Evolutionary conservation across 768 basidiomycete species (phyloP).

Genomic region (Fistulinella prunicolor): DNA sequence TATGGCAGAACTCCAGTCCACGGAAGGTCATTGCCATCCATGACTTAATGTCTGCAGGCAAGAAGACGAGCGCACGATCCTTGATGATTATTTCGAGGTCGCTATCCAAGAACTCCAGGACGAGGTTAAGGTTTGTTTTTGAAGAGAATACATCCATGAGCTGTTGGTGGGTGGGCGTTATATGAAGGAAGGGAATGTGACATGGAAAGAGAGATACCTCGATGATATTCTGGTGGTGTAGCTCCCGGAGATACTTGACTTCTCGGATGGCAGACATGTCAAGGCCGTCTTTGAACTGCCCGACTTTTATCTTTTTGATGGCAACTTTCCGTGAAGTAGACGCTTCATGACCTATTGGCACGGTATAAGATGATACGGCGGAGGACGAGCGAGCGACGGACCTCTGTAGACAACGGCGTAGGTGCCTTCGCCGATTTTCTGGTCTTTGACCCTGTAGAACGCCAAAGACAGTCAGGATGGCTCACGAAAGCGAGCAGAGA

Average conservation of each 20-base stretch:
- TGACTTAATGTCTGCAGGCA: conserved; percentile 94
- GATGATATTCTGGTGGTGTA: conserved; percentile 93
- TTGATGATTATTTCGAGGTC: conserved; percentile 98
- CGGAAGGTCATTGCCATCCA: conserved; percentile 99
- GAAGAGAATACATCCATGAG: conserved; percentile 96
- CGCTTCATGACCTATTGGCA: conserved; percentile 60
- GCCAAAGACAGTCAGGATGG: conserved; percentile 11
- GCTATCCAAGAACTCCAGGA: conserved; percentile 93
- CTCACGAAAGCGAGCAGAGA: background rate
- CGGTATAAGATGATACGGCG: background rate
- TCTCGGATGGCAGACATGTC: conserved; percentile 99
- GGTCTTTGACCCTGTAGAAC: conserved; percentile 67
- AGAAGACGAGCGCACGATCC: conserved; percentile 86
- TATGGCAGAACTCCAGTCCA: conserved; percentile 97
- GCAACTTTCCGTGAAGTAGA: conserved; percentile 82
- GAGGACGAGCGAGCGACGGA: conserved; percentile 26
- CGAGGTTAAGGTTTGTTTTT: conserved; percentile 94
- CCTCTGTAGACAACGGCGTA: conserved; percentile 97
- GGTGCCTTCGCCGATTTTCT: conserved; percentile 87
- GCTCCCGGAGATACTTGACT: conserved; percentile 93
- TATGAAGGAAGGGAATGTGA: background rate
- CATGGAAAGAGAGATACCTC: conserved; percentile 49
- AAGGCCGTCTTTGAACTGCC: conserved; percentile 95
- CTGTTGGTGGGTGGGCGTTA: conserved; percentile 39
- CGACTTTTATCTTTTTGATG: conserved; percentile 98